Evolutionary conservation across 805 yeast species (phyloP), one percentile per base, ranked within the genome.

Genomic region (Dipodascus geniculatus): DNA sequence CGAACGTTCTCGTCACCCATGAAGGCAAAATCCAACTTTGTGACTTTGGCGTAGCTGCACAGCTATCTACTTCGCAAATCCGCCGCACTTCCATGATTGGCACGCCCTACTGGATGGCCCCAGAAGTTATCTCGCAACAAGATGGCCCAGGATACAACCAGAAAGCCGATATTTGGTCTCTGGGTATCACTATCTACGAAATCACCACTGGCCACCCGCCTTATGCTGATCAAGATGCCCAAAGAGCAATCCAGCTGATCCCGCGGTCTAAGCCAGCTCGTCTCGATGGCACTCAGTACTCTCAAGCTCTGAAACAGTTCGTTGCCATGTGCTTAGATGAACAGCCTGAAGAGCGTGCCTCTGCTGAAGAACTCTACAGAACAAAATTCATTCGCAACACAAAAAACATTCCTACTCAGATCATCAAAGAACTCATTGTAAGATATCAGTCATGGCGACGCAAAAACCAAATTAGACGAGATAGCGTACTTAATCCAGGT

Each of bases 41-140:
- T 74, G 99, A 93, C 68, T 93, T 93, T 70, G 99, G 99, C 31
- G 99, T 95, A 22, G 99, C 99, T 0, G 97, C 97, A 1, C 91
- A 88, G 65, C 72, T 90, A 48, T 80, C 95, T 1, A 76, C 90
- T 38, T 78, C 83, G 35, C 80, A 82, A 17, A 67, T 83, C 49
- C 87, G 89, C 65, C 75, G 99, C 61, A 86, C 91, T 38, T 93
- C 99, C 0, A 89, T 95, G 80, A 98, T 96, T 2, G 76, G 76
- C 19, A 73, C 76, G 4, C 77, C 76, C 8, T 73, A 73, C 61
- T 73, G 76, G 76, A 93, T 73, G 96, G 76, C 76, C 1, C 76
- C 76, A 3, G 76, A 73, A 57, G 76, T 73, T 23, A 72, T 73
- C 49, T 65, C 67, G 8, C 44, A 38, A 16, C 44, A 38, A 17